Evolutionary conservation across 2,329 filamentous ascomycete species (phyloP).

Genomic region (Sporothrix inflata): DNA sequence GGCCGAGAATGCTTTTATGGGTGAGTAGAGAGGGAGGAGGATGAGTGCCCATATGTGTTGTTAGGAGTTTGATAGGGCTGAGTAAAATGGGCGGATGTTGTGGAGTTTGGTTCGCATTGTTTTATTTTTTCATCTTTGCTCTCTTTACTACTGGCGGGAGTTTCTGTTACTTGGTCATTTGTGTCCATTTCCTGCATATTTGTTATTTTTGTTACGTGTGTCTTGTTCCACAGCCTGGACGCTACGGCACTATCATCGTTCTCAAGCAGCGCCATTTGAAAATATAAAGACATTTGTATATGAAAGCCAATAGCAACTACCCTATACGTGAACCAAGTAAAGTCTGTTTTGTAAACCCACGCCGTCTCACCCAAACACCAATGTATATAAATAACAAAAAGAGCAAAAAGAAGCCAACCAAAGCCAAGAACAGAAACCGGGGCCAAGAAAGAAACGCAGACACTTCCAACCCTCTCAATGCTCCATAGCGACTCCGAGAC

Average conservation of each 20-base stretch:
- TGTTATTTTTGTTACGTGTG: not conserved
- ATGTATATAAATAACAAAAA: not conserved
- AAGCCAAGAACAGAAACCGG: not conserved
- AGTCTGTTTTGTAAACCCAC: not conserved
- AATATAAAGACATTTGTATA: not conserved
- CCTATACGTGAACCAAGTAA: not conserved
- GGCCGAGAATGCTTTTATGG: conserved; percentile 38
- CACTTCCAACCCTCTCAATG: not conserved
- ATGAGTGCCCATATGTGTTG: not conserved
- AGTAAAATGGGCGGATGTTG: not conserved
- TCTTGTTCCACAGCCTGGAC: not conserved
- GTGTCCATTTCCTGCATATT: not conserved
- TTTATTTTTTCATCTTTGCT: not conserved
- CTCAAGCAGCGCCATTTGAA: not conserved
- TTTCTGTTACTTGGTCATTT: not conserved
- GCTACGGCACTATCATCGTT: not conserved
- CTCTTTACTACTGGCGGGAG: not conserved
- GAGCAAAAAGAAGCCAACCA: not conserved
- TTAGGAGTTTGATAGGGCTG: not conserved
- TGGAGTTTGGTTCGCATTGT: not conserved
- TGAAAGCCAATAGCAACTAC: not conserved
- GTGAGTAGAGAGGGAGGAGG: not conserved
- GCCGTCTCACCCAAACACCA: not conserved
- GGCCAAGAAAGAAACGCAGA: not conserved
- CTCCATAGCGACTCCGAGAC: conserved; percentile 61